Conservation (phyloP, 2,329 filamentous ascomycete species). For the Zymoseptoria pseudotritici region DNA sequence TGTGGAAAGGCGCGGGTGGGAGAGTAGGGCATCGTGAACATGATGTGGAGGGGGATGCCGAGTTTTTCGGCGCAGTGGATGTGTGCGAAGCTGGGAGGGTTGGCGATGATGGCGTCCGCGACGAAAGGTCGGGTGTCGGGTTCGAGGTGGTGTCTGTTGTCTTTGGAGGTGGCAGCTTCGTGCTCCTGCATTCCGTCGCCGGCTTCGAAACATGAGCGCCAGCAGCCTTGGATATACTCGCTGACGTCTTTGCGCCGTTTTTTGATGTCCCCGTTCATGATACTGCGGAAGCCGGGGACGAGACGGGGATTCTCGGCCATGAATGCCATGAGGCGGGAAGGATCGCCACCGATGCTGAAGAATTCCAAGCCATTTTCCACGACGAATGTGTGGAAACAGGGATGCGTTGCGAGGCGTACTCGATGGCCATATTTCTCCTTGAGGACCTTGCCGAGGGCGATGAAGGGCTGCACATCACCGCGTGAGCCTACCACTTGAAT, state of each 20-base stretch:
- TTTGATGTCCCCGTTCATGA: constrained; percentile 69
- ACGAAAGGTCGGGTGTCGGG: constrained; percentile 58
- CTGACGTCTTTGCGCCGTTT: constrained; percentile 67
- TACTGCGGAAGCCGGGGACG: constrained; percentile 71
- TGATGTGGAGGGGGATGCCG: constrained; percentile 69
- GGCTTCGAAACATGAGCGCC: constrained; percentile 75
- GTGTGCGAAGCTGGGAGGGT: constrained; percentile 70
- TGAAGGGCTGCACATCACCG: constrained; percentile 46
- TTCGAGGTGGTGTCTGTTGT: constrained; percentile 36
- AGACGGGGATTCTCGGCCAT: constrained; percentile 75
- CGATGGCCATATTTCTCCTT: constrained; percentile 43
- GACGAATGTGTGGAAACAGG: constrained; percentile 43
- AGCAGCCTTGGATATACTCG: constrained; percentile 73
- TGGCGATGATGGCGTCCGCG: constrained; percentile 73
- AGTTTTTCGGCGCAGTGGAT: constrained; percentile 68
- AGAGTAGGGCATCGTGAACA: constrained; percentile 95
- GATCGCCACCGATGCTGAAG: constrained; percentile 46
- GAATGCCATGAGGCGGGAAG: constrained; percentile 49
- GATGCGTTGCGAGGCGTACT: constrained; percentile 43
- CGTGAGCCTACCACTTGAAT: constrained; percentile 44
- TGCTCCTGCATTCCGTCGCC: constrained; percentile 53
- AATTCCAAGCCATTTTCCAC: constrained; percentile 45
- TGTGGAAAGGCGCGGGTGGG: constrained; percentile 80
- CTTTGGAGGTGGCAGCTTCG: constrained; percentile 36
- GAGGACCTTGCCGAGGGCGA: constrained; percentile 43